Evolutionary conservation across 169 alveolate species (phyloP), one percentile per base, ranked within the genome.

Genomic region (Eimeria sp.): DNA sequence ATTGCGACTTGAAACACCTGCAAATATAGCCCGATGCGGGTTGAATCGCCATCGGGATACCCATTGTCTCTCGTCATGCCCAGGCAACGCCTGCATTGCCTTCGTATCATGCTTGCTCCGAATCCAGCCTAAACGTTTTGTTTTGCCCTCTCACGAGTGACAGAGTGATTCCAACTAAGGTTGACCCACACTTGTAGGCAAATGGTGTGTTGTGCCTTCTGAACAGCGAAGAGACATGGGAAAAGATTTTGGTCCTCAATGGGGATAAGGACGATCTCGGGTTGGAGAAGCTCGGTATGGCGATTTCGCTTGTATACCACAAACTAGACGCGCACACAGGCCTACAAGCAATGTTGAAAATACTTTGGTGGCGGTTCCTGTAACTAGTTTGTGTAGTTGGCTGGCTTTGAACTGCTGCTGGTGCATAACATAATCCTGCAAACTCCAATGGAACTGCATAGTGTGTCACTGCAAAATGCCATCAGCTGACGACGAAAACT

Each of bases 161-260:
- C 23, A 68, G 23, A 49, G 49, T 10, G 4, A 33, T 23, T 49
- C n/a, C 49, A 68, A 68, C 27, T 40, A 49, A 77, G 27, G 40
- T 40, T 43, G 20, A 14, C 52, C 18, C 25, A 46, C 0, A 40
- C 2, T 0, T 62, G 87, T 46, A 25, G 0, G 43, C 14, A 25
- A 43, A 30, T 46, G 52, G 30, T 54, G 46, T 56, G 27, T 1
- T 72, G 0, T 72, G 82, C 56, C n/a, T 1, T 64, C 40, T 78
- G 88, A 11, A 30, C 68, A 78, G 88, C 46, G 68, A 25, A 0
- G n/a, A 56, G 10, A 78, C 88, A 46, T 78, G 88, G 88, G 10
- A 46, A 10, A 78, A 78, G 27, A 78, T 78, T 49, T 27, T n/a
- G 88, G 68, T n/a, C 88, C 43, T 54, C 37, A 18, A 20, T n/a